These are phyloP conservation scores for Sclerotiophoma versabilis DNA, from an alignment of 2,329 filamentous ascomycete genomes.

Conservation along the genomic window DNA sequence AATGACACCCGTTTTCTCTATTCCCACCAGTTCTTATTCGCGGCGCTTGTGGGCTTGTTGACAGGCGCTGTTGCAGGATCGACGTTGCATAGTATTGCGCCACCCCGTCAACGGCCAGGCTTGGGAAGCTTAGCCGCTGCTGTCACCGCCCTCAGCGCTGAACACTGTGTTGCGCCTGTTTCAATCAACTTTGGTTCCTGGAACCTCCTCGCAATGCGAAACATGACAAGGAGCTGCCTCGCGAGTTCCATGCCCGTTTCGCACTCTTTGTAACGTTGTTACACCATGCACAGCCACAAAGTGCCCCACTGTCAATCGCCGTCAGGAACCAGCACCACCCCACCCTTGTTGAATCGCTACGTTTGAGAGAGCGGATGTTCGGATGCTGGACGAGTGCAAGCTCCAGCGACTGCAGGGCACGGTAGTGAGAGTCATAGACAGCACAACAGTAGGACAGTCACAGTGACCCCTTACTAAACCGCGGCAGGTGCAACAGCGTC, in stretches of 20 bases:
- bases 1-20: background rate
- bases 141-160: background rate
- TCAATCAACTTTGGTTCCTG: background rate
- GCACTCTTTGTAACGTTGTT: background rate
- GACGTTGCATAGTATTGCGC: conserved; percentile 4
- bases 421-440: too few relatives aligned
- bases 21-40: background rate
- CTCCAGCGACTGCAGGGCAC: too few relatives aligned
- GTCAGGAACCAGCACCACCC: background rate
- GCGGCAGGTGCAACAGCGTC: too few relatives aligned
- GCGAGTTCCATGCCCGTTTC: conserved; percentile 2
- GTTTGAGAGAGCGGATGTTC: background rate
- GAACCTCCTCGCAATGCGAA: background rate
- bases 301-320: conserved; percentile 1
- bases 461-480: too few relatives aligned
- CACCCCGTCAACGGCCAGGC: conserved; percentile 7
- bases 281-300: conserved; percentile 9
- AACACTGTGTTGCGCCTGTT: background rate
- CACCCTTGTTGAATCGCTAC: background rate
- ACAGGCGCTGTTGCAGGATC: conserved; percentile 9
- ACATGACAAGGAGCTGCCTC: background rate
- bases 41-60: conserved; percentile 3
- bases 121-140: conserved; percentile 14
- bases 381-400: background rate
- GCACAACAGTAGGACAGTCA: too few relatives aligned